A percentile compares a stretch with the other conserved stretches of the same genome.
These are phyloP conservation scores for Bonia amplexicaulis DNA, from an alignment of 176 grass and related monocot species.

Conservation along the genomic window DNA sequence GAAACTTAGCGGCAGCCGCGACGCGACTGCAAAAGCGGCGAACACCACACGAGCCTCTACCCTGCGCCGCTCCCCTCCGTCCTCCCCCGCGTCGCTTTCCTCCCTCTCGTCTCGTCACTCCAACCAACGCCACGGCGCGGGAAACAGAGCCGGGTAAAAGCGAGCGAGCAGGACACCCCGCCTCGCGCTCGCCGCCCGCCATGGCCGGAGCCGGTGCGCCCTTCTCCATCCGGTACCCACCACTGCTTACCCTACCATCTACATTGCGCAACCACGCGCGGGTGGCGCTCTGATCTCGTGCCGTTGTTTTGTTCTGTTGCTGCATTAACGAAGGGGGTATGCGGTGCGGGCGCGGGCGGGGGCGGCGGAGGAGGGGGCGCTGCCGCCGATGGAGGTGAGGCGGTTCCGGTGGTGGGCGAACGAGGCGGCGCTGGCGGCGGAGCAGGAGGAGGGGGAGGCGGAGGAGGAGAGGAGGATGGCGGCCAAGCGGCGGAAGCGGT, in stretches of 20 bases:
- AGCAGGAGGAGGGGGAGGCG: slow-evolving; percentile 16
- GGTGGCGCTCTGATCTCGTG: background rate
- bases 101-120: background rate
- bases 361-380: background rate
- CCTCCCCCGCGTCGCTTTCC: slow-evolving; percentile 1
- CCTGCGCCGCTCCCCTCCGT: background rate
- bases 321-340: slow-evolving; percentile 23
- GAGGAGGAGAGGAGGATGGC: slow-evolving; percentile 47
- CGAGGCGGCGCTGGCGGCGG: slow-evolving; percentile 23
- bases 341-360: slow-evolving; percentile 22
- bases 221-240: slow-evolving; percentile 46
- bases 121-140: background rate
- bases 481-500: slow-evolving; percentile 47
- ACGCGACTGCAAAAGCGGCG: background rate
- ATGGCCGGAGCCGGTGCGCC: slow-evolving; percentile 27
- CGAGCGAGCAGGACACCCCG: background rate
- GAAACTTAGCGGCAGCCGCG: background rate
- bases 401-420: slow-evolving; percentile 48
- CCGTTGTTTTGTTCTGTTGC: background rate
- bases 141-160: background rate
- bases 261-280: background rate
- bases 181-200: background rate
- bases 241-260: background rate
- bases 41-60: background rate
- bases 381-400: slow-evolving; percentile 45